These are phyloP conservation scores for Pseudogymnoascus sp. DNA, from an alignment of 2,329 filamentous ascomycete species.

Conservation along the genomic window DNA sequence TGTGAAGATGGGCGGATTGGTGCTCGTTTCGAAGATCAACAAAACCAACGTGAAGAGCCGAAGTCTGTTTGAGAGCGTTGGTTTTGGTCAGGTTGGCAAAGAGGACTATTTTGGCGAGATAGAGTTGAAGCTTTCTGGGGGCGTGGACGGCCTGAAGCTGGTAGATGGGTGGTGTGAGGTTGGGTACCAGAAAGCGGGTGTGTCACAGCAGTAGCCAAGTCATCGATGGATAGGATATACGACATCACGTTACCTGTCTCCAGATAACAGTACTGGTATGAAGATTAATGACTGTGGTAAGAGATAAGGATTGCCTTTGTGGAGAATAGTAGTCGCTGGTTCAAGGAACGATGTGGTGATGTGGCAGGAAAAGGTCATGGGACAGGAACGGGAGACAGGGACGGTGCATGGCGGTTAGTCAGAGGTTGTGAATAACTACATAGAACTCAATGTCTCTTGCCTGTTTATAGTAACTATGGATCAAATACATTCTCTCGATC, in stretches of 20 bases:
- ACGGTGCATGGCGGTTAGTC: neutral
- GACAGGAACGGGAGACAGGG: neutral
- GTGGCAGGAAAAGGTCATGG: neutral
- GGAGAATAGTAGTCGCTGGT: neutral
- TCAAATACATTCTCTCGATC: neutral
- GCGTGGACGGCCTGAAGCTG: neutral
- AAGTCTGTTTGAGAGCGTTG: conserved; percentile 51
- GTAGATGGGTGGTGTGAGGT: conserved; percentile 2
- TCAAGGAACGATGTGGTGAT: neutral
- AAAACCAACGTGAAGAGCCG: conserved; percentile 50
- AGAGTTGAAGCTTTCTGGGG: conserved; percentile 38
- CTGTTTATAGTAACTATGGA: neutral
- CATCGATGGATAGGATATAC: neutral
- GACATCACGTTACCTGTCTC: neutral
- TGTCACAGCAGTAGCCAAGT: neutral
- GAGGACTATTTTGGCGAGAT: conserved; percentile 64
- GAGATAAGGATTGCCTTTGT: neutral
- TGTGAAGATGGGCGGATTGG: conserved; percentile 18
- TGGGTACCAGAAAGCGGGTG: neutral
- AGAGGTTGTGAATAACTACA: neutral
- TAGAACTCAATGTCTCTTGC: neutral
- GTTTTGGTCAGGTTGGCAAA: conserved; percentile 43
- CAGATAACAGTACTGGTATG: neutral
- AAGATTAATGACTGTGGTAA: neutral
- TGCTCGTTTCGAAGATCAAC: conserved; percentile 51